Conservation (phyloP, 2,329 filamentous ascomycete species). For the Rasamsonia emersonii region DNA sequence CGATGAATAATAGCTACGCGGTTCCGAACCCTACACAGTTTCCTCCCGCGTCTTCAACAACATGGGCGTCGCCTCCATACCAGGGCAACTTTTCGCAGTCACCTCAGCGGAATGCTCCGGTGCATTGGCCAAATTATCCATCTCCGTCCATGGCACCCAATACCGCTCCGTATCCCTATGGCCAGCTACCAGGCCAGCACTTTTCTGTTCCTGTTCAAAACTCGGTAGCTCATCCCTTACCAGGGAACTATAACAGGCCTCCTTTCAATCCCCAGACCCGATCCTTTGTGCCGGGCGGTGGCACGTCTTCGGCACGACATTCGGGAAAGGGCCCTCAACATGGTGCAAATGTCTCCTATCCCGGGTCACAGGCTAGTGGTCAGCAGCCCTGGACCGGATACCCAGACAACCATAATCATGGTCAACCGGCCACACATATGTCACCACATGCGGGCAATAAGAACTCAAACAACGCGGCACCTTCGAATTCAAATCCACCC, state of each 20-base stretch:
- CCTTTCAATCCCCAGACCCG: slow-evolving; percentile 92
- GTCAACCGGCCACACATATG: slow-evolving; percentile 6
- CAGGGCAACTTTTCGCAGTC: slow-evolving; percentile 23
- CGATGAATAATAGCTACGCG: slow-evolving; percentile 29
- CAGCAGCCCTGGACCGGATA: slow-evolving; percentile 22
- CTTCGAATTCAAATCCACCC: slow-evolving; percentile 10
- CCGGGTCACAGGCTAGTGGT: slow-evolving; percentile 13
- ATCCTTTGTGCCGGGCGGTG: slow-evolving; percentile 68
- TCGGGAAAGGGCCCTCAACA: slow-evolving; percentile 23
- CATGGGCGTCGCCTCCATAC: slow-evolving; percentile 27
- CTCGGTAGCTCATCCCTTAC: slow-evolving; percentile 68
- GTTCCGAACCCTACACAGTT: slow-evolving; percentile 25
- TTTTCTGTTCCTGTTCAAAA: slow-evolving; percentile 55
- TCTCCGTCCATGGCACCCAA: slow-evolving; percentile 25
- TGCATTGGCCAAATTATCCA: slow-evolving; percentile 31
- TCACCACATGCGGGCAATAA: slow-evolving; percentile 11
- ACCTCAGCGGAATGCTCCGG: slow-evolving; percentile 31
- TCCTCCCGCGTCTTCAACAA: slow-evolving; percentile 18
- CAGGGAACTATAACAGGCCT: slow-evolving; percentile 74
- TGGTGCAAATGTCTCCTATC: slow-evolving; percentile 19
- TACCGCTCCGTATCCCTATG: slow-evolving; percentile 60
- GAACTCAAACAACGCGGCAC: slow-evolving; percentile 13
- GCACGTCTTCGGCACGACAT: slow-evolving; percentile 21
- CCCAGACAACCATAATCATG: slow-evolving; percentile 13
- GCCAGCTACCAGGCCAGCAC: slow-evolving; percentile 61